Percentiles rank a stretch among this genome's conserved stretches.
These are phyloP conservation scores for Sclerotinia subarctica DNA, from an alignment of 2,329 filamentous ascomycete genomes.

Conservation along the genomic window DNA sequence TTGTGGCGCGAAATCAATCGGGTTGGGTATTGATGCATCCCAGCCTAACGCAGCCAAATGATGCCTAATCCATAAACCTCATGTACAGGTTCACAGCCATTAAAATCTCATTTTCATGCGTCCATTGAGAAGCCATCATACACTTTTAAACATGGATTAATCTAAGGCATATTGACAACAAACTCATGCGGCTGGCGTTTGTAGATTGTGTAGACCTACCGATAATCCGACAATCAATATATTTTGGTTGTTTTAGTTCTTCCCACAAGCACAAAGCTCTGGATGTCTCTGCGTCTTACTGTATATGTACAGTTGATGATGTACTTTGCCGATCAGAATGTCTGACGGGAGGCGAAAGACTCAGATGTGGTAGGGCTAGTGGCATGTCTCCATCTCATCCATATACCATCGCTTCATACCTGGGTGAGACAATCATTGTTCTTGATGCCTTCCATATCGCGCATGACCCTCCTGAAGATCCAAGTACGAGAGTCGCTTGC, in stretches of 20 bases:
- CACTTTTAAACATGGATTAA: constrained; percentile 15
- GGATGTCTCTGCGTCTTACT: constrained; percentile 12
- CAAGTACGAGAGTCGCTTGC: constrained; percentile 15
- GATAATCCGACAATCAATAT: not conserved
- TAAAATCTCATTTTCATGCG: constrained; percentile 13
- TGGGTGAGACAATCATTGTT: constrained; percentile 5
- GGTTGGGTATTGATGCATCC: constrained; percentile 48
- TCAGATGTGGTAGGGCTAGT: constrained; percentile 6
- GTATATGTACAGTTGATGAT: constrained; percentile 10
- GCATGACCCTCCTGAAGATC: constrained; percentile 20
- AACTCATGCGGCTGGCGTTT: constrained; percentile 27
- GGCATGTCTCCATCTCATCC: constrained; percentile 9
- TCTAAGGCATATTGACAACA: constrained; percentile 22
- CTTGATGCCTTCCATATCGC: constrained; percentile 7
- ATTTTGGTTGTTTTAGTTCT: constrained; percentile 7
- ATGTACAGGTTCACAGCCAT: constrained; percentile 14
- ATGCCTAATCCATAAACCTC: constrained; percentile 17
- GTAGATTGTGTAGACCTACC: constrained; percentile 16
- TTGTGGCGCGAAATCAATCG: constrained; percentile 29
- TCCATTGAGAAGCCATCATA: constrained; percentile 25
- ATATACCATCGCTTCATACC: not conserved
- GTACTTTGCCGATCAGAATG: constrained; percentile 13
- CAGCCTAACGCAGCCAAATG: constrained; percentile 35
- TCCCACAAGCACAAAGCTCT: constrained; percentile 4
- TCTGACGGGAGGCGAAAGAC: constrained; percentile 7